Conservation (phyloP, 371 early-diverging fungal species). For the Mortierella sp. region DNA sequence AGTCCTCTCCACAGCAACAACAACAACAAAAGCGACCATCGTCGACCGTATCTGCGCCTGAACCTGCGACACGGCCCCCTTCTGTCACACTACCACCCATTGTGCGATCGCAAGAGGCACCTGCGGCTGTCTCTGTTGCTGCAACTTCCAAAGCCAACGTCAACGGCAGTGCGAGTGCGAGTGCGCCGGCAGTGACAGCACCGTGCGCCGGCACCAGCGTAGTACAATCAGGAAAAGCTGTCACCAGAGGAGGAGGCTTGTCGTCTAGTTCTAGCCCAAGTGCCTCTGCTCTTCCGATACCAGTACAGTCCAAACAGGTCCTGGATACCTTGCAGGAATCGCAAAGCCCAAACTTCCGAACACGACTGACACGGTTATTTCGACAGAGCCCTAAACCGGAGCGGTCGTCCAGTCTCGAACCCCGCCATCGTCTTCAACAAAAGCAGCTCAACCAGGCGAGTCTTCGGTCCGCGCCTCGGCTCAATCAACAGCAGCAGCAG, state of each 20-base stretch:
- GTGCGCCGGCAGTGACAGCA: not conserved
- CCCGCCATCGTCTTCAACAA: conserved; percentile 21
- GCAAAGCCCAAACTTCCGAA: conserved; percentile 41
- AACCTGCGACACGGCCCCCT: conserved; percentile 4
- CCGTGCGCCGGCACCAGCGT: no score
- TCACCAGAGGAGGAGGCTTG: not conserved
- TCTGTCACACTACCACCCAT: not conserved
- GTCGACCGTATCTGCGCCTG: conserved; percentile 19
- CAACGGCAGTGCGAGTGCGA: no score
- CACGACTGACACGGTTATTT: conserved; percentile 44
- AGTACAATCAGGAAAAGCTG: not conserved
- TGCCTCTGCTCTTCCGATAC: conserved; percentile 13
- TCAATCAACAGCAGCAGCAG: conserved; percentile 1
- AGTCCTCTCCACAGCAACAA: conserved; percentile 14
- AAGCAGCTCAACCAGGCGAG: conserved; percentile 17
- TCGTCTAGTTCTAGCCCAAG: conserved; percentile 1
- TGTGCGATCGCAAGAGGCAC: not conserved
- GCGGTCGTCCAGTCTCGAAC: conserved; percentile 20
- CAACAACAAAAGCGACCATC: conserved; percentile 4
- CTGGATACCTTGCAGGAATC: conserved; percentile 9
- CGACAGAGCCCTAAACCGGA: conserved; percentile 32
- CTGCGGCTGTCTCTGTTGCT: not conserved
- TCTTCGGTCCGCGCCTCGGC: conserved; percentile 2
- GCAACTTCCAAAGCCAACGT: not conserved
- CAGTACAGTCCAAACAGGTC: conserved; percentile 7